A percentile compares a stretch with the other conserved stretches of the same genome.
Evolutionary conservation across 2,329 filamentous ascomycete genomes (phyloP).

Genomic region (Paraphoma chrysanthemicola): DNA sequence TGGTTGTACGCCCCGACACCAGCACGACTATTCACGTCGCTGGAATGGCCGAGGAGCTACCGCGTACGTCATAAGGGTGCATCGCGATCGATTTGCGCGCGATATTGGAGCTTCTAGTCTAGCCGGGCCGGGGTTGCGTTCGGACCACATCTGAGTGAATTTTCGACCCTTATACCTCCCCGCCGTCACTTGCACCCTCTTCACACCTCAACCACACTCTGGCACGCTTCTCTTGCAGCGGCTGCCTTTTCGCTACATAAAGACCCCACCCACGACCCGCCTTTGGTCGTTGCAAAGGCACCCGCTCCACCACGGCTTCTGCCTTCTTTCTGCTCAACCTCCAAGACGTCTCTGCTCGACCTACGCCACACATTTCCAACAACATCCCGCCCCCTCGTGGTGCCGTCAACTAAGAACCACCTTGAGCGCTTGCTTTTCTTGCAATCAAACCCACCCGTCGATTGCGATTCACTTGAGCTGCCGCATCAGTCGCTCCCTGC

Average conservation of each 20-base stretch:
- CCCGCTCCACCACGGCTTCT: constrained; percentile 52
- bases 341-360: constrained; percentile 56
- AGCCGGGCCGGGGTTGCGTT: not conserved
- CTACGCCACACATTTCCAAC: constrained; percentile 58
- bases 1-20: not conserved
- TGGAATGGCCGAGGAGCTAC: not conserved
- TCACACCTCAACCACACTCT: not conserved
- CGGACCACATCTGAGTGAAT: not conserved
- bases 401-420: constrained; percentile 43
- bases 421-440: constrained; percentile 53
- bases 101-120: not conserved
- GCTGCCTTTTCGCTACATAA: not conserved
- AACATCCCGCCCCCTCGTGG: constrained; percentile 54
- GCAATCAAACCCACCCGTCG: constrained; percentile 57
- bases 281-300: constrained; percentile 55
- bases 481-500: constrained; percentile 98
- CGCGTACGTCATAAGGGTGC: not conserved
- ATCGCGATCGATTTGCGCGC: not conserved
- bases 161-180: not conserved
- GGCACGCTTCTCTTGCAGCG: not conserved
- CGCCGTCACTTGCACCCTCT: not conserved
- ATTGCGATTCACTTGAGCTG: constrained; percentile 77
- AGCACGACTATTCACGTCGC: not conserved
- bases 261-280: constrained; percentile 23
- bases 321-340: constrained; percentile 51